phyloP scores from a whole-genome alignment of 2,329 filamentous ascomycete species.

The Hypoxylon sp. region DNA sequence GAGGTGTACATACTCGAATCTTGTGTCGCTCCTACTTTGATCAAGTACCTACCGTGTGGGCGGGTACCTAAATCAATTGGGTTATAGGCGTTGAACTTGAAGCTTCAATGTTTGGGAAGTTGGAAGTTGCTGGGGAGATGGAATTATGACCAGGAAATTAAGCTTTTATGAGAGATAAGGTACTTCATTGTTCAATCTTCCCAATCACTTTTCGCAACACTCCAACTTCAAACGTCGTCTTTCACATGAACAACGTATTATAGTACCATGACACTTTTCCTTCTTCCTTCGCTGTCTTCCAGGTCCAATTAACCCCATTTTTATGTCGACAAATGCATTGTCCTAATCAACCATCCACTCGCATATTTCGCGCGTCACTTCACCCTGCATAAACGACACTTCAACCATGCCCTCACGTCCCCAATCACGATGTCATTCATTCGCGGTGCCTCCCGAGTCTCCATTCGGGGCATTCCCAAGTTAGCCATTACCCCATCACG shows the following conservation, averaged over 20 bases:
- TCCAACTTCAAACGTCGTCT: slow-evolving; percentile 17
- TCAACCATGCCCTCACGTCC: slow-evolving; percentile 41
- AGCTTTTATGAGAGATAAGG: slow-evolving; percentile 8
- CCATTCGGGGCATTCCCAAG: slow-evolving; percentile 35
- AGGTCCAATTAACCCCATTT: slow-evolving; percentile 28
- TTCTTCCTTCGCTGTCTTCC: slow-evolving; percentile 19
- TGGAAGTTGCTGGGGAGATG: no score
- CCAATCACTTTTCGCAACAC: slow-evolving; percentile 1
- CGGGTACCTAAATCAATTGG: background rate
- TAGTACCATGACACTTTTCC: slow-evolving; percentile 11
- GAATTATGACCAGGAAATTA: slow-evolving; percentile 12
- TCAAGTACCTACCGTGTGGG: slow-evolving; percentile 4
- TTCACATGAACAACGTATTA: slow-evolving; percentile 14
- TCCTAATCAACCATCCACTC: slow-evolving; percentile 39
- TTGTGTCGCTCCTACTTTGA: slow-evolving; percentile 13
- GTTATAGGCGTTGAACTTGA: background rate
- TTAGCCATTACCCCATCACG: slow-evolving; percentile 40
- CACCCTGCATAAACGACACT: slow-evolving; percentile 39
- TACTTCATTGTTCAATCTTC: slow-evolving; percentile 10
- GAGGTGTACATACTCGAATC: slow-evolving; percentile 22
- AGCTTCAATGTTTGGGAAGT: background rate
- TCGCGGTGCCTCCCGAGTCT: slow-evolving; percentile 34
- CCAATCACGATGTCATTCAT: slow-evolving; percentile 46
- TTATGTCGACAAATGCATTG: slow-evolving; percentile 39
- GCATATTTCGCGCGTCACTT: slow-evolving; percentile 38